Conservation (phyloP, 768 basidiomycete genomes). For the Omphalotus guepiniiformis region DNA sequence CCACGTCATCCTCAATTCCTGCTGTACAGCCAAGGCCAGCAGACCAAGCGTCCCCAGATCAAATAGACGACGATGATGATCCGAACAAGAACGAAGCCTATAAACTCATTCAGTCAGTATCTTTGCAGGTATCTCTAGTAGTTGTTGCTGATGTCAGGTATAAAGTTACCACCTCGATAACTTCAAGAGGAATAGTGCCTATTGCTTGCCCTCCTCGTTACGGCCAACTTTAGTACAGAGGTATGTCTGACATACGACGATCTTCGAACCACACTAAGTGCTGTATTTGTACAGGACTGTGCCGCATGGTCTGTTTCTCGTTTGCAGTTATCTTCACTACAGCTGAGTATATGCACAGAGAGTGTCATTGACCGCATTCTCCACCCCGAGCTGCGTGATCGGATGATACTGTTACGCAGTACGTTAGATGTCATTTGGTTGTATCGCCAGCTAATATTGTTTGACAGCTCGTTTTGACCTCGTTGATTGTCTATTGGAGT, state of each 20-base stretch:
- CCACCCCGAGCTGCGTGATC: constrained; percentile 85
- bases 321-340: background rate
- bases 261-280: constrained; percentile 5
- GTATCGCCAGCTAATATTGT: constrained; percentile 2
- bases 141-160: constrained; percentile 2
- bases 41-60: constrained; percentile 33
- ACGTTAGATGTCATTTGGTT: constrained; percentile 16
- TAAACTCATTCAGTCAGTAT: constrained; percentile 71
- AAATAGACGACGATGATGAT: constrained; percentile 59
- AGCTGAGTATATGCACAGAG: constrained; percentile 42
- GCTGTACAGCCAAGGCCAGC: constrained; percentile 15
- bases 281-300: constrained; percentile 50
- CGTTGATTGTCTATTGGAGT: constrained; percentile 74
- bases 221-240: constrained; percentile 87
- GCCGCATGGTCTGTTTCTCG: constrained; percentile 62
- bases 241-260: constrained; percentile 27
- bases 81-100: constrained; percentile 76
- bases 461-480: constrained; percentile 69
- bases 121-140: constrained; percentile 1
- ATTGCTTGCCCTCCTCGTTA: constrained; percentile 84
- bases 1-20: constrained; percentile 34
- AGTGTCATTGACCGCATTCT: constrained; percentile 88
- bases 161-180: constrained; percentile 88
- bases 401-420: constrained; percentile 88
- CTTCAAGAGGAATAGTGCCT: constrained; percentile 78